A percentile compares a stretch with the other conserved stretches of the same genome.
Evolutionary conservation across 345 rosid species (phyloP).

Genomic region (Lepidium didymum): DNA sequence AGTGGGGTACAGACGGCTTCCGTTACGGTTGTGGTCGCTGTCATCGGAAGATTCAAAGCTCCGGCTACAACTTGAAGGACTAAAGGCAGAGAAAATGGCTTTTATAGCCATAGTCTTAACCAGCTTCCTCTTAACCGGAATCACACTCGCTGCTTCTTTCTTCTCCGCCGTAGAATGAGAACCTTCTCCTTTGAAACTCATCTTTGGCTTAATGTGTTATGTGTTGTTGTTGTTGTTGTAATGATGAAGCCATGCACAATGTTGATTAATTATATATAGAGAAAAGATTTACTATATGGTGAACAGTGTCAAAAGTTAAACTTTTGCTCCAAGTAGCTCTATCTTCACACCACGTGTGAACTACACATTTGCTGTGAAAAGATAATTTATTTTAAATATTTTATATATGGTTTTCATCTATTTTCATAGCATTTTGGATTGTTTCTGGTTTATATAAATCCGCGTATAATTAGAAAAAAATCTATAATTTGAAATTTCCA

Average conservation of each 20-base stretch:
- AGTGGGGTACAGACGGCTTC: constrained; percentile 14
- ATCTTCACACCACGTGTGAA: not conserved
- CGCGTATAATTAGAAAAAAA: not conserved
- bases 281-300: not conserved
- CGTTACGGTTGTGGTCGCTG: not conserved
- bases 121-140: constrained; percentile 19
- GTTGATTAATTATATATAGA: not conserved
- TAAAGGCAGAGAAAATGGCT: constrained; percentile 8
- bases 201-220: not conserved
- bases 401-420: not conserved
- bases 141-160: constrained; percentile 22
- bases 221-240: not conserved
- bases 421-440: not conserved
- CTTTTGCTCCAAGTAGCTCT: not conserved
- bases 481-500: not conserved
- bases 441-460: not conserved
- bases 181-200: constrained; percentile 17
- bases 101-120: constrained; percentile 16
- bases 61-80: not conserved
- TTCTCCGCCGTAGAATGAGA: not conserved
- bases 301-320: not conserved
- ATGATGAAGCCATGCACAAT: not conserved
- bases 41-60: not conserved
- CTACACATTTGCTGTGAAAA: not conserved
- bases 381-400: not conserved